phyloP scores from a whole-genome alignment of 257 asterid species.

The Solanum etuberosum region DNA sequence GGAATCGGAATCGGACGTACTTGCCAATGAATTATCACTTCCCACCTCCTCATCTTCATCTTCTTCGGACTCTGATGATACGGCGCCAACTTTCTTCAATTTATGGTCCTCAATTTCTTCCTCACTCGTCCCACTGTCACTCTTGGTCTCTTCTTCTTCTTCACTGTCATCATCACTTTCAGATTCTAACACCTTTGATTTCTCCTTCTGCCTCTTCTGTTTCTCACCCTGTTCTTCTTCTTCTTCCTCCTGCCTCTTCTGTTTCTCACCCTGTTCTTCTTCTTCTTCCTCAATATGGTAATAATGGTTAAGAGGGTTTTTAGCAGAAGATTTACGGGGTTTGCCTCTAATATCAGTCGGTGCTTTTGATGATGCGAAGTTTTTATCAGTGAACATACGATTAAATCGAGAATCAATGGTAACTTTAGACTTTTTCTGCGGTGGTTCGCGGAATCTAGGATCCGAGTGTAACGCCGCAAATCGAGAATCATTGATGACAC shows the following conservation, averaged over 20 bases:
- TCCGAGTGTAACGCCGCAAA: constrained; percentile 64
- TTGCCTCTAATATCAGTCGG: constrained; percentile 77
- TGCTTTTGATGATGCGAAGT: constrained; percentile 48
- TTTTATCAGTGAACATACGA: constrained; percentile 40
- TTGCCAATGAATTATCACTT: constrained; percentile 38
- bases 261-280: background rate
- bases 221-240: background rate
- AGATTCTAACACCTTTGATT: constrained; percentile 7
- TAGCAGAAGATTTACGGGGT: constrained; percentile 22
- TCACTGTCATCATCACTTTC: constrained; percentile 1
- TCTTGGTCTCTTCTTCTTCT: constrained; percentile 4
- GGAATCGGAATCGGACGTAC: constrained; percentile 23
- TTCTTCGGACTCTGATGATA: constrained; percentile 7
- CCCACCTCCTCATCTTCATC: constrained; percentile 9
- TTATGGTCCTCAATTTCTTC: constrained; percentile 9
- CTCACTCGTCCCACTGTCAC: constrained; percentile 14
- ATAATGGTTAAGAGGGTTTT: constrained; percentile 34
- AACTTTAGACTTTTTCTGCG: constrained; percentile 55
- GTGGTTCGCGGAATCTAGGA: constrained; percentile 82
- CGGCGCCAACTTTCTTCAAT: constrained; percentile 6
- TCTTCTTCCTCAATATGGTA: constrained; percentile 35
- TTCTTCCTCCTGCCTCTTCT: constrained; percentile 1
- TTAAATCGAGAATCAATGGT: constrained; percentile 66
- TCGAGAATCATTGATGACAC: constrained; percentile 52
- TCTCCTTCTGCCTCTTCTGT: background rate